phyloP scores from a whole-genome alignment of 768 basidiomycete species.

The Leucocoprinus leucothites region DNA sequence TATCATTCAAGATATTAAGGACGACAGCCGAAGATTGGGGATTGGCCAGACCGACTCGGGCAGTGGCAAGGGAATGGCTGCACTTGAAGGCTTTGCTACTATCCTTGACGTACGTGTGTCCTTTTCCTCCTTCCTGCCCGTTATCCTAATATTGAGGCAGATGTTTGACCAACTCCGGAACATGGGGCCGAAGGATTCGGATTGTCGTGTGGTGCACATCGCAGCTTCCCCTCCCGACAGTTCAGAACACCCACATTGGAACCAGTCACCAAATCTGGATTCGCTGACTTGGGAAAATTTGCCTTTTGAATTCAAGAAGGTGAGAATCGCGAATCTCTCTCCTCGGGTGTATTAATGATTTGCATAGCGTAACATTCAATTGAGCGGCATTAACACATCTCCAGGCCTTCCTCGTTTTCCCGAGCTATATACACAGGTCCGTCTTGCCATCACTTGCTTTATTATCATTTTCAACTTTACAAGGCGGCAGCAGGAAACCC shows the following conservation, averaged over 20 bases:
- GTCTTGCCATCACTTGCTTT: neutral
- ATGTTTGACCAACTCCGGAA: constrained; percentile 39
- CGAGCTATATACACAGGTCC: constrained; percentile 37
- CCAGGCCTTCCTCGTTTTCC: constrained; percentile 43
- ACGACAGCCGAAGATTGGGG: constrained; percentile 45
- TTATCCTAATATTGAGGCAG: constrained; percentile 17
- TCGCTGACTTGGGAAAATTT: constrained; percentile 57
- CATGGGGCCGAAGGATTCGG: constrained; percentile 18
- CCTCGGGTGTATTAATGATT: neutral
- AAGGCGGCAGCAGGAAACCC: constrained; percentile 32
- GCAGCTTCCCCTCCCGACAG: constrained; percentile 55
- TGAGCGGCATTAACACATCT: constrained; percentile 47
- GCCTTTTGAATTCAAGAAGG: constrained; percentile 61
- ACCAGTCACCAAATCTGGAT: constrained; percentile 45
- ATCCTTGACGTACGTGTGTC: constrained; percentile 53
- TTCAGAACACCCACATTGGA: constrained; percentile 52
- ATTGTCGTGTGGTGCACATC: constrained; percentile 56
- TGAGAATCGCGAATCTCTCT: constrained; percentile 18
- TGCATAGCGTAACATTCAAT: constrained; percentile 54
- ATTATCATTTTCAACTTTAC: constrained; percentile 10
- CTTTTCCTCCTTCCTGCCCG: neutral
- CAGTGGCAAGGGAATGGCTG: constrained; percentile 54
- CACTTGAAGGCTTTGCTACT: constrained; percentile 68
- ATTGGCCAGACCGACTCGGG: constrained; percentile 54
- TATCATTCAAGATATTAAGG: constrained; percentile 43